Evolutionary conservation across 345 rosid genomes (phyloP), one percentile per base, ranked within the genome.

Genomic region (Zanthoxylum bungeanum): DNA sequence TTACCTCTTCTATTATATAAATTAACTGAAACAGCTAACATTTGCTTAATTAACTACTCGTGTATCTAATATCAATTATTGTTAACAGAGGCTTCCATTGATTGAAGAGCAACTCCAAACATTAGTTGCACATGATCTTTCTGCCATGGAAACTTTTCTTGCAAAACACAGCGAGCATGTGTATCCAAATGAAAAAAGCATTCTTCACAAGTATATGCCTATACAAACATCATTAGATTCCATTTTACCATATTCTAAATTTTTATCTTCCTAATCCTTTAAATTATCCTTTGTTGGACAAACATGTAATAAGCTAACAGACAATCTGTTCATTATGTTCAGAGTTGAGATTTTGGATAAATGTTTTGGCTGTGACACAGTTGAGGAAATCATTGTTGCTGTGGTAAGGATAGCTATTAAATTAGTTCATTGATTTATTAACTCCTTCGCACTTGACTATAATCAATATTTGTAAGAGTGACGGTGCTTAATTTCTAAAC

Each of bases 101-200:
- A 51, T 73, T 7, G 76, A 56, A 33, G 55, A 64, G 42, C 64
- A 42, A 53, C 53, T 73, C 9, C 58, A 4, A n/a, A 17, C 27
- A n/a, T 53, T 65, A 64, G 21, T 12, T 9, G 7, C 30, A 0
- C 9, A 16, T 14, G 34, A 64, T 7, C 40, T 64, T 66, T 46
- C 60, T 24, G 57, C 21, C 50, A 24, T 66, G 60, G 71, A 39
- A 31, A 57, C 1, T 56, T 66, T 58, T 73, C 59, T 73, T 33
- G 25, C 58, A 2, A 47, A 8, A 17, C 39, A 22, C 12, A 1
- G 25, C 19, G 11, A 66, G 21, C 46, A 0, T 47, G 51, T 22
- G 28, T 24, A 1, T 73, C 31, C 14, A 3, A 46, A 34, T 49
- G 25, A 58, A 24, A 34, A 9, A 9, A 34, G 65, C 66, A 31